Evolutionary conservation across 2,329 filamentous ascomycete species (phyloP).

Genomic region (Diplodia scrobiculata): DNA sequence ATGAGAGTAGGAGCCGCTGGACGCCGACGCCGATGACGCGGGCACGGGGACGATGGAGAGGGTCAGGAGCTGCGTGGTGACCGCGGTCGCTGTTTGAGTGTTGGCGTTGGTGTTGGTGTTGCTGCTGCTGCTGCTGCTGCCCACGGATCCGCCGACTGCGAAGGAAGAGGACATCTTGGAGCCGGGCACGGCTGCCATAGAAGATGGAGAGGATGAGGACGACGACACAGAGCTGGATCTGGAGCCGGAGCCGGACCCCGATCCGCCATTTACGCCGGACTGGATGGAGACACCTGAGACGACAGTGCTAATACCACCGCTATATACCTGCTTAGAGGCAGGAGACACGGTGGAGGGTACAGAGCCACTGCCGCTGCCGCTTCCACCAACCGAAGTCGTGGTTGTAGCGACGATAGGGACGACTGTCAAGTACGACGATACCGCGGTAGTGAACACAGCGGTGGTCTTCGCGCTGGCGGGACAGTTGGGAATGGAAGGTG

Average conservation of each 20-base stretch:
- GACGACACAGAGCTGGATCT: neutral
- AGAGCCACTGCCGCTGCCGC: neutral
- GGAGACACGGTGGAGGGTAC: no score
- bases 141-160: neutral
- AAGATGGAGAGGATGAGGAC: neutral
- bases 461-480: conserved; percentile 32
- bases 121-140: neutral
- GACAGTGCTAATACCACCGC: neutral
- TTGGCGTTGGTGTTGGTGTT: neutral
- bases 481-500: conserved; percentile 30
- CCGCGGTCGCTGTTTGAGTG: neutral
- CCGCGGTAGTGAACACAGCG: conserved; percentile 14
- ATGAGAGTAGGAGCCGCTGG: neutral
- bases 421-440: conserved; percentile 10
- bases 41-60: neutral
- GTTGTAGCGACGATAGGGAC: neutral
- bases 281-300: neutral
- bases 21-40: neutral
- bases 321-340: neutral
- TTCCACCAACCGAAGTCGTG: neutral
- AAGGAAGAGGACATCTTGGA: neutral
- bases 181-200: no score
- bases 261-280: neutral
- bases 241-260: neutral
- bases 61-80: neutral